Evolutionary conservation across 2,329 filamentous ascomycete genomes (phyloP).

Genomic region (Aureobasidium sp.): DNA sequence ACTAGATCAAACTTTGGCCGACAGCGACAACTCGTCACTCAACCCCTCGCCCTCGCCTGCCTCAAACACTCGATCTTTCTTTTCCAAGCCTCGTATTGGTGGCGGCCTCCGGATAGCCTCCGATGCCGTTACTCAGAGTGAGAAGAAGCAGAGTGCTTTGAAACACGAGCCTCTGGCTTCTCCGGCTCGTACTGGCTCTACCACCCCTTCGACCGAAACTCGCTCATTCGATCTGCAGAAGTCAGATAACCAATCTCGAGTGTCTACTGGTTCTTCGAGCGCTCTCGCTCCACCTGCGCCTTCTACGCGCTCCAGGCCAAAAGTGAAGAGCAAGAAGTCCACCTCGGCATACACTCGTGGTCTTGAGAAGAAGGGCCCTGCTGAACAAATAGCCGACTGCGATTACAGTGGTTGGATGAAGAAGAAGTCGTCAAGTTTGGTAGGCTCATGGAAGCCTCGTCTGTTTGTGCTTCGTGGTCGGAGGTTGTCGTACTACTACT

Average conservation of each 20-base stretch:
- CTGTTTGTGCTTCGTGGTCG: conserved; percentile 92
- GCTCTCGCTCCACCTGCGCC: conserved; percentile 24
- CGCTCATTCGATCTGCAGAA: conserved; percentile 27
- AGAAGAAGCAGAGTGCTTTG: conserved; percentile 39
- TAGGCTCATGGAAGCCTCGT: conserved; percentile 95
- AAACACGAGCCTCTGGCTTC: conserved; percentile 49
- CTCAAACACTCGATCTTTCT: conserved; percentile 26
- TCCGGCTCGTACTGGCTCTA: conserved; percentile 68
- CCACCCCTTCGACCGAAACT: conserved; percentile 51
- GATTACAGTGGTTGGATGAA: conserved; percentile 99
- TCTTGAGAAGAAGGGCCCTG: conserved; percentile 68
- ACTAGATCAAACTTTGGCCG: conserved; percentile 38
- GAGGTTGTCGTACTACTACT: conserved; percentile 91
- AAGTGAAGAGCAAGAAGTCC: conserved; percentile 64
- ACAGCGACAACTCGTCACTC: conserved; percentile 42
- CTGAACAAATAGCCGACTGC: conserved; percentile 74
- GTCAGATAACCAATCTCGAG: conserved; percentile 30
- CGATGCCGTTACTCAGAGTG: conserved; percentile 54
- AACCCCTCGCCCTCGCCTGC: conserved; percentile 37
- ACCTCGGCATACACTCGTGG: conserved; percentile 92
- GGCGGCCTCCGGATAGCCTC: conserved; percentile 76
- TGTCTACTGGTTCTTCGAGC: conserved; percentile 36
- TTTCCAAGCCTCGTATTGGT: conserved; percentile 42
- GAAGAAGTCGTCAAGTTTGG: conserved; percentile 91
- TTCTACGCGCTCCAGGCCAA: conserved; percentile 19